phyloP scores from a whole-genome alignment of 2,329 filamentous ascomycete species.

The Fusarium mexicanum region DNA sequence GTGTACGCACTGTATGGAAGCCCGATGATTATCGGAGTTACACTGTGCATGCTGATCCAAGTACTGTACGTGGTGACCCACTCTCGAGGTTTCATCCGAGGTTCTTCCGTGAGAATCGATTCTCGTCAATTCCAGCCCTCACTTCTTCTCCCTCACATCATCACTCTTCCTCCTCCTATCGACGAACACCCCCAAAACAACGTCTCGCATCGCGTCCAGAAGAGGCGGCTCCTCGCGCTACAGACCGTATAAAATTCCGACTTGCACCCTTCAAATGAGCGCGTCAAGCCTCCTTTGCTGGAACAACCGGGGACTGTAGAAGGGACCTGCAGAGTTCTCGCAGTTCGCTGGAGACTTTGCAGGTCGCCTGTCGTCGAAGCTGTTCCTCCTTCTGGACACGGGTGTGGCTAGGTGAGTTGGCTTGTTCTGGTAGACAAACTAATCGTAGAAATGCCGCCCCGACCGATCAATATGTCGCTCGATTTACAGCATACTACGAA shows the following conservation, averaged over 20 bases:
- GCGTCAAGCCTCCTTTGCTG: neutral
- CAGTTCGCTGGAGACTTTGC: neutral
- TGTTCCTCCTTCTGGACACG: neutral
- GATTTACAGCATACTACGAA: neutral
- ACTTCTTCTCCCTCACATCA: no score
- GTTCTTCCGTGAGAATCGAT: neutral
- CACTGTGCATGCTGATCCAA: neutral
- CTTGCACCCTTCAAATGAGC: neutral
- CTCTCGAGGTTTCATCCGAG: neutral
- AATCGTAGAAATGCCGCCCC: neutral
- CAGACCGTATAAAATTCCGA: neutral
- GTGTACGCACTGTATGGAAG: neutral
- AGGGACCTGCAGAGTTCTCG: neutral
- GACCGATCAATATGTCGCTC: neutral
- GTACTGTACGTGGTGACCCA: neutral
- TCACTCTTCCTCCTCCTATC: no score
- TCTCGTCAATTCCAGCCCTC: neutral
- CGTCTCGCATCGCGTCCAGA: neutral
- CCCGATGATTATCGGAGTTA: fast-evolving
- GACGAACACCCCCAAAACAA: neutral
- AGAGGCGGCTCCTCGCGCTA: neutral
- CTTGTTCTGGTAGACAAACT: neutral
- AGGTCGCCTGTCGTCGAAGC: neutral
- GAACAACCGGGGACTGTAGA: neutral
- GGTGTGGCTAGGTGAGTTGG: neutral